Evolutionary conservation across 1,284 basidiomycete genomes (phyloP).

Genomic region (Cryptococcus jaspeensis): DNA sequence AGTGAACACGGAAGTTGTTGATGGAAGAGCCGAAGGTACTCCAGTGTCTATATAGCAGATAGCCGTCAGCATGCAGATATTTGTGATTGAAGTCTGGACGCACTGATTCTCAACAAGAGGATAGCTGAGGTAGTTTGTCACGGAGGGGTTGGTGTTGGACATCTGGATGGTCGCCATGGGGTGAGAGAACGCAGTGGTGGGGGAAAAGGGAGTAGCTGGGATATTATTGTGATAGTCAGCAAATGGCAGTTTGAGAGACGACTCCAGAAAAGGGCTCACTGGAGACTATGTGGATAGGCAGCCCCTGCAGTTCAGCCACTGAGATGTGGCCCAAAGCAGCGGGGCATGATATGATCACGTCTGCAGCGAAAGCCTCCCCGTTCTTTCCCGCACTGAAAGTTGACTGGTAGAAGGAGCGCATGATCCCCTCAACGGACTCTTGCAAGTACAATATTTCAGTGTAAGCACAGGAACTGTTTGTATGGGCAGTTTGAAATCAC

Average conservation of each 20-base stretch:
- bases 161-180: slow-evolving; percentile 61
- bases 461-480: slow-evolving; percentile 54
- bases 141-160: slow-evolving; percentile 57
- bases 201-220: slow-evolving; percentile 68
- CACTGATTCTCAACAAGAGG: slow-evolving; percentile 58
- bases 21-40: slow-evolving; percentile 60
- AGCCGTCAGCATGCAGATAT: neutral
- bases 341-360: slow-evolving; percentile 66
- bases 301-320: slow-evolving; percentile 63
- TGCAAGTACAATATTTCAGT: too few relatives aligned
- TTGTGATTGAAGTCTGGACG: too few relatives aligned
- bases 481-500: slow-evolving; percentile 43
- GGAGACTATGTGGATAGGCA: slow-evolving; percentile 61
- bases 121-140: slow-evolving; percentile 62
- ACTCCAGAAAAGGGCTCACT: too few relatives aligned
- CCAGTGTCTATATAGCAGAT: slow-evolving; percentile 15
- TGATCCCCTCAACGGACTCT: too few relatives aligned
- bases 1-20: slow-evolving; percentile 62
- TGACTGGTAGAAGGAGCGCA: slow-evolving; percentile 60
- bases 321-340: slow-evolving; percentile 65
- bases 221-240: too few relatives aligned
- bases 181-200: slow-evolving; percentile 64
- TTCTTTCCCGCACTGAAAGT: slow-evolving; percentile 56
- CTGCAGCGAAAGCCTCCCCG: slow-evolving; percentile 57
- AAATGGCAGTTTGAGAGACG: too few relatives aligned